phyloP scores from a whole-genome alignment of 179 eudicot species.

The Silene noctiflora region DNA sequence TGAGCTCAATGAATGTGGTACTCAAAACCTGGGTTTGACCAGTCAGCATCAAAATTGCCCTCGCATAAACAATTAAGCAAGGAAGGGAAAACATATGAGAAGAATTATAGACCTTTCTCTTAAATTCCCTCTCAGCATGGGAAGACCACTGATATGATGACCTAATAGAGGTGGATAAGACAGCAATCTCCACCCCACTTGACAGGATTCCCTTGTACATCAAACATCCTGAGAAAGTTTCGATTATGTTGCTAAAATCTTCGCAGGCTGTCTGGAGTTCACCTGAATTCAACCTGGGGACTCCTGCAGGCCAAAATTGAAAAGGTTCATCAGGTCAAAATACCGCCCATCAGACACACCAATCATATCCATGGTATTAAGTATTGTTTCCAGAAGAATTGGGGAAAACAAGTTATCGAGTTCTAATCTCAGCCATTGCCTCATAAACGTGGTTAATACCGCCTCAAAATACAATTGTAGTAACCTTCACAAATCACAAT shows the following conservation, averaged over 20 bases:
- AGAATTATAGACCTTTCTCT: constrained; percentile 56
- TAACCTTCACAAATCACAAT: too few species aligned
- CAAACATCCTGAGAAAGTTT: constrained; percentile 49
- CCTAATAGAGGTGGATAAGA: constrained; percentile 56
- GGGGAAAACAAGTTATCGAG: too few species aligned
- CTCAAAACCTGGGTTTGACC: not conserved
- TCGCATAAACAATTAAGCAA: not conserved
- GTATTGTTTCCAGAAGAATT: too few species aligned
- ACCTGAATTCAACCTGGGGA: constrained; percentile 64
- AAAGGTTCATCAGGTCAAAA: not conserved
- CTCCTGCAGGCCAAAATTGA: constrained; percentile 52
- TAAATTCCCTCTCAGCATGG: constrained; percentile 55
- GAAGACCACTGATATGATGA: constrained; percentile 66
- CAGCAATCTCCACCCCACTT: constrained; percentile 91
- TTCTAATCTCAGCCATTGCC: too few species aligned
- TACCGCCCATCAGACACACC: not conserved
- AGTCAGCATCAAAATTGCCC: not conserved
- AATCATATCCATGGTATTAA: not conserved
- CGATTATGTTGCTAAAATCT: constrained; percentile 92
- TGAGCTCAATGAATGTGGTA: not conserved
- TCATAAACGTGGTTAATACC: too few species aligned
- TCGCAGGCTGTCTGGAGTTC: constrained; percentile 97
- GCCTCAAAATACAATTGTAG: too few species aligned
- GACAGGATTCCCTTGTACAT: constrained; percentile 87
- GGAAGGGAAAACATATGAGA: not conserved